These are phyloP conservation scores for Guadua angustifolia DNA, from an alignment of 176 grass and related monocot species.

Conservation along the genomic window DNA sequence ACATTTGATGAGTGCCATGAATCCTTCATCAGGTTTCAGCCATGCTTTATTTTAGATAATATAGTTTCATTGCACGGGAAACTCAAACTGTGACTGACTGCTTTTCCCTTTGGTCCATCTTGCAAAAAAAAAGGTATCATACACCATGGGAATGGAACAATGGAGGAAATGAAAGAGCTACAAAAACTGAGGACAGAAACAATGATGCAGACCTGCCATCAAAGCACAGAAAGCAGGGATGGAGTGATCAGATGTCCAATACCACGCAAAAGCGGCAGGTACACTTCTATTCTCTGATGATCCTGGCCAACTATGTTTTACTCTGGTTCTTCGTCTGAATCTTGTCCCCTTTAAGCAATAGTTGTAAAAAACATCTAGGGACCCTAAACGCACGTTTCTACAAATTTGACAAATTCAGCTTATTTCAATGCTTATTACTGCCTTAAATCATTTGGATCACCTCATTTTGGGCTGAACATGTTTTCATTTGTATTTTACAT, in stretches of 20 bases:
- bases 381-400: background rate
- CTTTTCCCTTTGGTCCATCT: background rate
- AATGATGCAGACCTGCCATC: constrained; percentile 55
- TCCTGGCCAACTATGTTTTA: background rate
- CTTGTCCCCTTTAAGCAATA: background rate
- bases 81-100: constrained; percentile 14
- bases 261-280: constrained; percentile 60
- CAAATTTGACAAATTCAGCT: background rate
- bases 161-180: constrained; percentile 48
- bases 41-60: background rate
- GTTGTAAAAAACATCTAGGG: background rate
- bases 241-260: constrained; percentile 52
- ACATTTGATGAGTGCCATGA: constrained; percentile 33
- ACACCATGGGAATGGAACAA: constrained; percentile 17
- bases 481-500: background rate
- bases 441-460: background rate
- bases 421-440: background rate
- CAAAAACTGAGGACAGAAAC: constrained; percentile 41
- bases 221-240: constrained; percentile 45
- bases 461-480: background rate
- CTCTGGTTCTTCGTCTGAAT: background rate
- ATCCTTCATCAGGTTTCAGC: constrained; percentile 51
- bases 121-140: constrained; percentile 35
- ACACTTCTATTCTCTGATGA: background rate
- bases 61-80: background rate